Percentiles rank a stretch among this genome's conserved stretches.
phyloP scores from a whole-genome alignment of 2,329 filamentous ascomycete genomes.

The Cryphonectria parasitica region DNA sequence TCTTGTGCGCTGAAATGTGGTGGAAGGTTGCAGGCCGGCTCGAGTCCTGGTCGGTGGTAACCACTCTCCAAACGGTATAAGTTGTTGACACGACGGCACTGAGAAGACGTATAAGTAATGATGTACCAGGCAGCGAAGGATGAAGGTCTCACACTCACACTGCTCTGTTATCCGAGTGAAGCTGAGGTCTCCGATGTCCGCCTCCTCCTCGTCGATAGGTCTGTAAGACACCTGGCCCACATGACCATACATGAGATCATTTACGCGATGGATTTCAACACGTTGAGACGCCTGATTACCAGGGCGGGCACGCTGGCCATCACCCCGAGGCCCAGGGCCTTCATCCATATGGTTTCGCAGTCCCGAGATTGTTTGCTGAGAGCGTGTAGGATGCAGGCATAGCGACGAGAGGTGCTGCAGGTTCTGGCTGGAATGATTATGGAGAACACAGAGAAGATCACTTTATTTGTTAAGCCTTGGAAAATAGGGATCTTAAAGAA shows the following conservation, averaged over 20 bases:
- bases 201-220: slow-evolving; percentile 35
- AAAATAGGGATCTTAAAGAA: not conserved
- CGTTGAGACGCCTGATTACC: slow-evolving; percentile 21
- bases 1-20: slow-evolving; percentile 35
- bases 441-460: not conserved
- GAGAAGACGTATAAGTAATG: slow-evolving; percentile 12
- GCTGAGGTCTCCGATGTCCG: slow-evolving; percentile 43
- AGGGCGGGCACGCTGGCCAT: slow-evolving; percentile 14
- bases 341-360: slow-evolving; percentile 35
- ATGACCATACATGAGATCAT: slow-evolving; percentile 57
- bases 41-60: slow-evolving; percentile 31
- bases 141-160: slow-evolving; percentile 32
- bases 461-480: not conserved
- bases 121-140: not conserved
- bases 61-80: slow-evolving; percentile 36
- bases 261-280: slow-evolving; percentile 41
- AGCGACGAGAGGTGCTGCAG: slow-evolving; percentile 17
- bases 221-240: slow-evolving; percentile 54
- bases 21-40: not conserved
- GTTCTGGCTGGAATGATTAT: not conserved
- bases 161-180: slow-evolving; percentile 38
- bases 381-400: slow-evolving; percentile 20
- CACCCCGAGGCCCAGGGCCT: slow-evolving; percentile 10
- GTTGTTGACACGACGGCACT: slow-evolving; percentile 30
- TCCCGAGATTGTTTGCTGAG: slow-evolving; percentile 15